Conservation (phyloP, 2,329 filamentous ascomycete species). For the Gaeumannomyces tritici region DNA sequence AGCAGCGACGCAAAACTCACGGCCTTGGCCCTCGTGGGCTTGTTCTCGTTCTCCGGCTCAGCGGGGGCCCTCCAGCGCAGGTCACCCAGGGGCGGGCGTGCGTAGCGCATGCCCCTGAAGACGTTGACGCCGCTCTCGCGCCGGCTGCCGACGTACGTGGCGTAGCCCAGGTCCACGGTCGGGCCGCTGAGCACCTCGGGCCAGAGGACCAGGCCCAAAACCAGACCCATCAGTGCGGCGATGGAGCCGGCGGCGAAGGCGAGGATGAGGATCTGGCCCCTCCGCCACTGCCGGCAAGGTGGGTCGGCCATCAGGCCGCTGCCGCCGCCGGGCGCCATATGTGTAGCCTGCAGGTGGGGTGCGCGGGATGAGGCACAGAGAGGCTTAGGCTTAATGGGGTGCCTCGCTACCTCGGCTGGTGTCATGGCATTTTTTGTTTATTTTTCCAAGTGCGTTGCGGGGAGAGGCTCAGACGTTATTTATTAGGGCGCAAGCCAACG, state of each 20-base stretch:
- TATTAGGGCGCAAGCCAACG: neutral
- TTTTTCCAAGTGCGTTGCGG: neutral
- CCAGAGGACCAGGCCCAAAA: neutral
- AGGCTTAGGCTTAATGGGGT: neutral
- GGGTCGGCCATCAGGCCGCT: neutral
- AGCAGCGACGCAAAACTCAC: neutral
- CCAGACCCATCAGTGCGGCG: neutral
- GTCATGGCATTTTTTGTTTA: neutral
- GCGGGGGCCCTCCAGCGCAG: constrained; percentile 41
- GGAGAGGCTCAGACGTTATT: neutral
- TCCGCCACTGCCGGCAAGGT: too few relatives aligned
- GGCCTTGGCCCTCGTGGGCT: constrained; percentile 3
- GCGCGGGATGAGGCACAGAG: neutral
- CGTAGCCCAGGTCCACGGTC: constrained; percentile 8
- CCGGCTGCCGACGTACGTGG: constrained; percentile 6
- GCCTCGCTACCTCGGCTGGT: neutral
- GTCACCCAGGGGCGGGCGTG: constrained; percentile 37
- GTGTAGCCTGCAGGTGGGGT: neutral
- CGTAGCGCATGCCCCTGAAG: constrained; percentile 41
- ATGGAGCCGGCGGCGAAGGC: neutral
- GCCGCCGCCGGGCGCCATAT: neutral
- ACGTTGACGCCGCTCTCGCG: constrained; percentile 21
- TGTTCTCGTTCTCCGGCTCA: constrained; percentile 23
- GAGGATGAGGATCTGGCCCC: neutral
- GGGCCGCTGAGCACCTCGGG: constrained; percentile 1